These are phyloP conservation scores for Fusarium sp. DNA, from an alignment of 2,329 filamentous ascomycete genomes.

Conservation along the genomic window DNA sequence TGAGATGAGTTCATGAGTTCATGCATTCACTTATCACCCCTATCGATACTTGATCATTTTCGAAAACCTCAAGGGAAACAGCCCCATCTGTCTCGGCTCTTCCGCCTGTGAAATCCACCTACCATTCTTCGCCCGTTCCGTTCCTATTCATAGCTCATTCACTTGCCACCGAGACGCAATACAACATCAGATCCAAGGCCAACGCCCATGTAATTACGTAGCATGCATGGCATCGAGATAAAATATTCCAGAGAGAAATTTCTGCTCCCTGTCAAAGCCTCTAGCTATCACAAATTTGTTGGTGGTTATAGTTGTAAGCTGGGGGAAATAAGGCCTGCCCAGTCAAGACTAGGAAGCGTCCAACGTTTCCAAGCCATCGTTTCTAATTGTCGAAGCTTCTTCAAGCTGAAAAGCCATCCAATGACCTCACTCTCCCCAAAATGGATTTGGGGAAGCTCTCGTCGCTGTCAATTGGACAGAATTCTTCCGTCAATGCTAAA, in stretches of 20 bases:
- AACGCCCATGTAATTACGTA: constrained; percentile 19
- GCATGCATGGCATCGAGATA: constrained; percentile 14
- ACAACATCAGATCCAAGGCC: constrained; percentile 32
- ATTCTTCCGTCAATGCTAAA: not conserved
- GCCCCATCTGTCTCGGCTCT: constrained; percentile 17
- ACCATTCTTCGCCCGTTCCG: constrained; percentile 14
- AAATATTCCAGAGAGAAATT: constrained; percentile 2
- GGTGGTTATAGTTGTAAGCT: not conserved
- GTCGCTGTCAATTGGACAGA: constrained; percentile 21
- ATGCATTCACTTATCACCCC: constrained; percentile 33
- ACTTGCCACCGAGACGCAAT: constrained; percentile 35
- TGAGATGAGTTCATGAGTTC: constrained; percentile 33
- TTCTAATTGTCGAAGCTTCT: constrained; percentile 30
- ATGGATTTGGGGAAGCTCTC: constrained; percentile 9
- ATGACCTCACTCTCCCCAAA: constrained; percentile 11
- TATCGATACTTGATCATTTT: constrained; percentile 1
- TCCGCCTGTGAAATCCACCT: constrained; percentile 17
- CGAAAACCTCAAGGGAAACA: not conserved
- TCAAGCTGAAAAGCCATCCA: constrained; percentile 3
- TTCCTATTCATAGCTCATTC: constrained; percentile 42
- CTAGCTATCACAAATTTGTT: not conserved
- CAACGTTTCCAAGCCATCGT: constrained; percentile 33
- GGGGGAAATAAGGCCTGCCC: constrained; percentile 9
- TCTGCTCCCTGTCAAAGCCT: not conserved
- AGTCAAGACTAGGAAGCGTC: constrained; percentile 9